A percentile compares a stretch with the other conserved stretches of the same genome.
phyloP scores from a whole-genome alignment of 169 alveolate species.

The Cystoisospora suis region DNA sequence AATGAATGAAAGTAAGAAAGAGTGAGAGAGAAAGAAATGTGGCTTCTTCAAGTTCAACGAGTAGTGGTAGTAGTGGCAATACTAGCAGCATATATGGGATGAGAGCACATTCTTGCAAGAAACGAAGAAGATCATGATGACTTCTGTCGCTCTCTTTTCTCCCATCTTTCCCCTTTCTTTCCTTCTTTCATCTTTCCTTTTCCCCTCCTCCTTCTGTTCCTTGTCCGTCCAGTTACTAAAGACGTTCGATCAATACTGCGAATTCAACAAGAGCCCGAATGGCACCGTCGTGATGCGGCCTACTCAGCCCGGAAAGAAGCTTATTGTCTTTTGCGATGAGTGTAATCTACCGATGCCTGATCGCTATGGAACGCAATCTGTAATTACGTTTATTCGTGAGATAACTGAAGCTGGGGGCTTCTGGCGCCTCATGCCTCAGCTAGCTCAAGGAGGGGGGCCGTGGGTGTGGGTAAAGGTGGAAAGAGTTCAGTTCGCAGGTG shows the following conservation, averaged over 20 bases:
- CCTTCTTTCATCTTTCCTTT: slow-evolving; percentile 37
- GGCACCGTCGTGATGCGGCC: slow-evolving; percentile 93
- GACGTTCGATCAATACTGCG: slow-evolving; percentile 97
- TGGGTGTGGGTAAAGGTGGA: slow-evolving; percentile 91
- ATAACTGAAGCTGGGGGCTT: slow-evolving; percentile 96
- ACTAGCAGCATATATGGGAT: too few species aligned
- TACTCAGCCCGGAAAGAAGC: slow-evolving; percentile 92
- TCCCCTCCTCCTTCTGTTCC: slow-evolving; percentile 46
- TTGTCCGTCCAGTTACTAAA: slow-evolving; percentile 74
- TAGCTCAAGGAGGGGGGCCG: slow-evolving; percentile 70
- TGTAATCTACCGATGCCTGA: slow-evolving; percentile 97
- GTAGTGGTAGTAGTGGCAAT: too few species aligned
- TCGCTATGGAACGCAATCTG: slow-evolving; percentile 96
- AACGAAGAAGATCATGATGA: too few species aligned
- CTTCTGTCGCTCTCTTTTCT: too few species aligned
- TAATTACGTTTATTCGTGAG: slow-evolving; percentile 94
- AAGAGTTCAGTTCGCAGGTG: slow-evolving; percentile 97
- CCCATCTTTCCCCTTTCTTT: neutral
- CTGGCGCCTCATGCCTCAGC: slow-evolving; percentile 88
- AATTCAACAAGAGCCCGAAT: slow-evolving; percentile 87
- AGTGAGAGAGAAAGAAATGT: too few species aligned
- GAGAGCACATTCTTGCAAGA: too few species aligned
- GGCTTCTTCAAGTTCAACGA: too few species aligned
- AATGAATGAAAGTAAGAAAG: too few species aligned
- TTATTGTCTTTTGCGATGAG: slow-evolving; percentile 98